Evolutionary conservation across 441 rosid genomes (phyloP), one percentile per base, ranked within the genome.

Genomic region (Francoa sonchifolia): DNA sequence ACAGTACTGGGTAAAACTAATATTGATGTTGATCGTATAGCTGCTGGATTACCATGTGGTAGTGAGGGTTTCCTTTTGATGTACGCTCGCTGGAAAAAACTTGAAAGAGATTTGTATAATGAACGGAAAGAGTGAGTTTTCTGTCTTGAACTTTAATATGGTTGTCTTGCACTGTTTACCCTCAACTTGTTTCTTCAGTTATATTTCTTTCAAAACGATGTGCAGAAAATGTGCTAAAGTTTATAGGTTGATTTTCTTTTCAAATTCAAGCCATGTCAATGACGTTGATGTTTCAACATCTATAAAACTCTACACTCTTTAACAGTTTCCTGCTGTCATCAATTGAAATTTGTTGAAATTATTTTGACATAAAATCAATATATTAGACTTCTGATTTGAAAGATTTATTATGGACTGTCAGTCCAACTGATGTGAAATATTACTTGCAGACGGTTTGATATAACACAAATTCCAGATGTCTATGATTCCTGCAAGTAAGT

Each of bases 401-500:
- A 27, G 13, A 41, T 6, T 10, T 27, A 12, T 11, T 6, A n/a
- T 20, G 26, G 41, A 31, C 13, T 7, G 17, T 32, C 9, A 0
- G 8, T 14, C 3, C 11, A 21, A 31, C 66, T 74, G 23, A 67
- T 38, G 19, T 17, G 40, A 19, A 44, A 44, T 35, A 42, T 68
- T 41, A 32, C 26, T 39, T 82, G 85, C 96, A 90, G 99, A 44
- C 89, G 95, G 43, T 93, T 79, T 74, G 97, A 93, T 55, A 76
- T 88, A 55, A 93, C 99, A 3, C 99, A 93, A 67, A 93, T 93
- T 65, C 99, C 99, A 15, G 99, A 93, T 61, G 80, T 93, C 52
- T 93, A 93, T 44, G 99, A 93, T 75, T 93, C 99, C 8, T 87
- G 97, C 99, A 92, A 92, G 99, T 92, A 75, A 83, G 99, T 75